phyloP scores from a whole-genome alignment of 257 asterid genomes.

The Vinca minor region DNA sequence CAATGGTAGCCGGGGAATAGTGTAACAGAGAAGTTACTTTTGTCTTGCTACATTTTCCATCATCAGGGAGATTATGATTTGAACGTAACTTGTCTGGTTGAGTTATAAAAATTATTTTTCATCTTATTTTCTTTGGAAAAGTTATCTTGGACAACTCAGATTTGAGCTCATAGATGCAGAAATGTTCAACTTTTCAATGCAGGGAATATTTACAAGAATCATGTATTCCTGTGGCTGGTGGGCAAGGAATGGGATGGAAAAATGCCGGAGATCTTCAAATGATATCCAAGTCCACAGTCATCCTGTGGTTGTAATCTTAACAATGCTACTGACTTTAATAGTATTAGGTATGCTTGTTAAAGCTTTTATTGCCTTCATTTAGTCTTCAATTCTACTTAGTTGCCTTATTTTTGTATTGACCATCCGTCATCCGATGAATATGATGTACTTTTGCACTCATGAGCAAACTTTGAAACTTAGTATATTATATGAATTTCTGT shows the following conservation, averaged over 20 bases:
- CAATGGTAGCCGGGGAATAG: neutral
- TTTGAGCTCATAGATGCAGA: slow-evolving; percentile 6
- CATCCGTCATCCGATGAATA: neutral
- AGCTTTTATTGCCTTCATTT: neutral
- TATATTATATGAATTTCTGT: too few relatives aligned
- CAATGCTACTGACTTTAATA: neutral
- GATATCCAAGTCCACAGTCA: neutral
- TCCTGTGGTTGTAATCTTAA: neutral
- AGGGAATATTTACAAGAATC: neutral
- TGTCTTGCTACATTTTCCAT: neutral
- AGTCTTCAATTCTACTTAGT: neutral
- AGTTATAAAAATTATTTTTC: neutral
- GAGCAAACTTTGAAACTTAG: neutral
- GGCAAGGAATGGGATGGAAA: neutral
- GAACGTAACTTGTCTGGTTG: neutral
- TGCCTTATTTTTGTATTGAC: neutral
- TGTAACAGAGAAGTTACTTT: neutral
- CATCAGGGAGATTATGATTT: neutral
- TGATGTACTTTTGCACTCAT: neutral
- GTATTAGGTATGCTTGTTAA: slow-evolving; percentile 1
- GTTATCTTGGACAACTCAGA: neutral
- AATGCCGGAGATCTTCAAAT: neutral
- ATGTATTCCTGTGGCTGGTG: neutral
- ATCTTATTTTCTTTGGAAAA: neutral
- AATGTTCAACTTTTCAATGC: neutral